Conservation (phyloP, 345 rosid genomes). For the Gynandropsis gynandra region DNA sequence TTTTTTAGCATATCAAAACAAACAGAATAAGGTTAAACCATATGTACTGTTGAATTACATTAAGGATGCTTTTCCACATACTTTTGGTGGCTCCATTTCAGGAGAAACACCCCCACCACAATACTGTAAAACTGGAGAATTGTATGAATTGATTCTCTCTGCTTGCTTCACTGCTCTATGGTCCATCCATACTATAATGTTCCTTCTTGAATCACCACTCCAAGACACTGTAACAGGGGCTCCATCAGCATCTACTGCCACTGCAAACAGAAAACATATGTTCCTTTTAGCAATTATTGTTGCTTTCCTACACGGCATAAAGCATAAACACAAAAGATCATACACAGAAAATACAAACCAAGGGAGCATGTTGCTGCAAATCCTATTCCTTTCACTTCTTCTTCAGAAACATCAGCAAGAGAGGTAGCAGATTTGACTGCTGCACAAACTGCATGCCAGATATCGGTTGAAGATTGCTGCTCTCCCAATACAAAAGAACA, state of each 20-base stretch:
- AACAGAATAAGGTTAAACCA: slow-evolving; percentile 3
- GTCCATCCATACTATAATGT: slow-evolving; percentile 96
- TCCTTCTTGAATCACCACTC: slow-evolving; percentile 96
- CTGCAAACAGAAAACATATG: slow-evolving; percentile 32
- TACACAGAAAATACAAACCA: slow-evolving; percentile 43
- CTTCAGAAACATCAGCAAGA: slow-evolving; percentile 56
- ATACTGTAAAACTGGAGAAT: slow-evolving; percentile 72
- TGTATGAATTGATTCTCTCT: slow-evolving; percentile 73
- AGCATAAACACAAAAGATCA: not conserved
- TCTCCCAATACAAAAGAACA: slow-evolving; percentile 14
- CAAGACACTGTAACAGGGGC: slow-evolving; percentile 90
- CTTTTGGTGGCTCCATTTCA: slow-evolving; percentile 97
- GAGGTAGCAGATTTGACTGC: slow-evolving; percentile 73
- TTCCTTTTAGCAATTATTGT: not conserved
- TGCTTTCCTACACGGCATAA: slow-evolving; percentile 6
- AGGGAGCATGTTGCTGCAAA: slow-evolving; percentile 97
- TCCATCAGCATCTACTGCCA: slow-evolving; percentile 96
- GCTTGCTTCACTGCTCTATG: slow-evolving; percentile 97
- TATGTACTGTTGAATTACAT: not conserved
- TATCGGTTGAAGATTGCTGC: slow-evolving; percentile 98
- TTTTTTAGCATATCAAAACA: not conserved
- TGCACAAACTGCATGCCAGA: slow-evolving; percentile 96
- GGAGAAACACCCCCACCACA: slow-evolving; percentile 95
- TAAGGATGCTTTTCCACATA: slow-evolving; percentile 16
- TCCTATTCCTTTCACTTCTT: slow-evolving; percentile 69